Conservation (phyloP, 768 basidiomycete species). For the Agaricus bisporus region DNA sequence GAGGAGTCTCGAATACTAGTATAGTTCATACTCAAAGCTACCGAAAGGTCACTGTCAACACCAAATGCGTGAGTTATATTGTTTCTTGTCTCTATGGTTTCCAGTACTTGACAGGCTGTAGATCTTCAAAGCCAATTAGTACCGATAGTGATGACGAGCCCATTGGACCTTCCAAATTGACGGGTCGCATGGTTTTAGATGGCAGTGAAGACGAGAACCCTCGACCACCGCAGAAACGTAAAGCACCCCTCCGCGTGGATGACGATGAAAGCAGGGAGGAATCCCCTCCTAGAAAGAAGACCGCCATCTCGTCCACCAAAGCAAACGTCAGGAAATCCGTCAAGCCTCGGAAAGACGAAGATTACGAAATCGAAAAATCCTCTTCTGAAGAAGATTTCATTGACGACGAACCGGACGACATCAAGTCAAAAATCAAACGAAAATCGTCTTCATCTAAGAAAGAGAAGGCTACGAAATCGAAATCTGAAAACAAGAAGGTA, state of each 20-base stretch:
- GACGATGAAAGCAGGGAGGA: conserved; percentile 23
- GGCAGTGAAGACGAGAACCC: conserved; percentile 32
- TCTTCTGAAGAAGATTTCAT: conserved; percentile 13
- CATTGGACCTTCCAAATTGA: conserved; percentile 11
- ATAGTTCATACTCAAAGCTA: neutral
- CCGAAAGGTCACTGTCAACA: neutral
- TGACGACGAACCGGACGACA: conserved; percentile 16
- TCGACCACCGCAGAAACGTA: neutral
- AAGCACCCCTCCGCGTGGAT: neutral
- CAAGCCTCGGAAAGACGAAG: conserved; percentile 22
- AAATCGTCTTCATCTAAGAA: conserved; percentile 6
- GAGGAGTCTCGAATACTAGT: neutral
- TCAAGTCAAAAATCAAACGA: conserved; percentile 15
- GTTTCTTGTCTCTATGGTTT: neutral
- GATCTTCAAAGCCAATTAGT: conserved; percentile 9
- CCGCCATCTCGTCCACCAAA: conserved; percentile 19
- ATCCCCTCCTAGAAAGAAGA: conserved; percentile 37
- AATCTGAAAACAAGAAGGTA: conserved; percentile 18
- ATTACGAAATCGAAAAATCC: conserved; percentile 16
- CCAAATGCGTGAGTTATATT: neutral
- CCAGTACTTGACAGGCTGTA: neutral
- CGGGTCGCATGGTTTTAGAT: conserved; percentile 15
- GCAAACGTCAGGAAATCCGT: conserved; percentile 16
- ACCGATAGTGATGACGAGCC: conserved; percentile 27
- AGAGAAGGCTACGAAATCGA: neutral